These are phyloP conservation scores for Ophiostoma populinum DNA, from an alignment of 2,329 filamentous ascomycete species.

Conservation along the genomic window DNA sequence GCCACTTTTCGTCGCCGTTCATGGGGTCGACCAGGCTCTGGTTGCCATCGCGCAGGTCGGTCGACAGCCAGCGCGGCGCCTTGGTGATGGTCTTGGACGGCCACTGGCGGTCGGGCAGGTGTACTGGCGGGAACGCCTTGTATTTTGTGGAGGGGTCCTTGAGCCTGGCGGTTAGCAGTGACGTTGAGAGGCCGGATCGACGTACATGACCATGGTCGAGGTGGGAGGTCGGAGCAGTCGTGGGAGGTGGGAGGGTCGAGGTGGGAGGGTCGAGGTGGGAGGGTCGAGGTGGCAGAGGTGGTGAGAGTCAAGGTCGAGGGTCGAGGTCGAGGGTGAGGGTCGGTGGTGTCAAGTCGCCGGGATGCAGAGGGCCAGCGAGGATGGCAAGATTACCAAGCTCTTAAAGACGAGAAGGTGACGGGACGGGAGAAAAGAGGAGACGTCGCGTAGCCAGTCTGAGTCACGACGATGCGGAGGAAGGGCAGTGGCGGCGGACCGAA, in stretches of 20 bases:
- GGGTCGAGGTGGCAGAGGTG: too few relatives aligned
- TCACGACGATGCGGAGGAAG: conserved; percentile 5
- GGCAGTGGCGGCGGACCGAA: too few relatives aligned
- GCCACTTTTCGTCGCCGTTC: conserved; percentile 91
- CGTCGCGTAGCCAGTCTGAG: too few relatives aligned
- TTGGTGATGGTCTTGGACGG: conserved; percentile 67
- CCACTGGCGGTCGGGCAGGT: conserved; percentile 64
- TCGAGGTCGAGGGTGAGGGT: too few relatives aligned
- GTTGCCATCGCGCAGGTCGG: conserved; percentile 81
- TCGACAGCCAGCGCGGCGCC: conserved; percentile 79
- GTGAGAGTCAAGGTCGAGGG: too few relatives aligned
- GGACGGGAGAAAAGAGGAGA: background rate
- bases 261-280: too few relatives aligned
- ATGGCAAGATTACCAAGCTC: background rate
- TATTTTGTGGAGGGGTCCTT: conserved; percentile 65
- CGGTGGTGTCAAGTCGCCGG: background rate
- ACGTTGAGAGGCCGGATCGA: too few relatives aligned
- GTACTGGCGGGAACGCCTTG: conserved; percentile 47
- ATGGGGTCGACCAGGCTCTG: conserved; percentile 87
- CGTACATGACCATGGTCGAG: too few relatives aligned
- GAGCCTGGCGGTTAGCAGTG: conserved; percentile 37
- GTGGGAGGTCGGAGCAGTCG: too few relatives aligned
- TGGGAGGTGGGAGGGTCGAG: too few relatives aligned
- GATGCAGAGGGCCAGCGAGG: background rate
- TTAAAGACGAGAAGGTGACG: background rate